phyloP scores from a whole-genome alignment of 805 yeast genomes.

The Candida awuae region DNA sequence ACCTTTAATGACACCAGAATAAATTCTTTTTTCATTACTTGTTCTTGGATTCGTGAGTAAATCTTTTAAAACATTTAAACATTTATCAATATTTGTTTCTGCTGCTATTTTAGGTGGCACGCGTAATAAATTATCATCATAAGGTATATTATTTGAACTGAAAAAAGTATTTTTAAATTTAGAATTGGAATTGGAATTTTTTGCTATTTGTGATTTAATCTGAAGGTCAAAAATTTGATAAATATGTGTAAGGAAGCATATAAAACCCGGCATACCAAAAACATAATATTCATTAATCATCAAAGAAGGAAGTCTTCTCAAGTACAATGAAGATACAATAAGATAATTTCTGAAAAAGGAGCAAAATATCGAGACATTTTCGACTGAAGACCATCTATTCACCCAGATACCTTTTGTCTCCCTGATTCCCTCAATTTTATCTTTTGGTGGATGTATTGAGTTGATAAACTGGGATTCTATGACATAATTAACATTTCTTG shows the following conservation, averaged over 20 bases:
- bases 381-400: conserved; percentile 48
- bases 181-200: conserved; percentile 2
- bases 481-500: conserved; percentile 21
- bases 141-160: conserved; percentile 1
- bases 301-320: conserved; percentile 13
- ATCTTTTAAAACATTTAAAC: conserved; percentile 32
- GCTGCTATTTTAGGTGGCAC: conserved; percentile 10
- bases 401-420: conserved; percentile 61
- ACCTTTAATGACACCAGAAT: conserved; percentile 17
- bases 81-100: conserved; percentile 25
- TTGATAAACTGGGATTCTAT: conserved; percentile 27
- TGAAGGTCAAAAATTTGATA: conserved; percentile 31
- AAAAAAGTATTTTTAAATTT: background rate
- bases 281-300: conserved; percentile 13
- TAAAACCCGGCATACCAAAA: conserved; percentile 37
- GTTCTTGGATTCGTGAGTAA: conserved; percentile 25
- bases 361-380: conserved; percentile 45
- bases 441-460: conserved; percentile 33
- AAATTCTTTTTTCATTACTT: conserved; percentile 23
- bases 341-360: conserved; percentile 57
- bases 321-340: conserved; percentile 22
- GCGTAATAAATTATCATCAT: background rate
- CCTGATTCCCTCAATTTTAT: conserved; percentile 36
- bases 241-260: conserved; percentile 38
- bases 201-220: conserved; percentile 7